Conservation (phyloP, 1,284 basidiomycete genomes). For the Macrocystidia cucumis region DNA sequence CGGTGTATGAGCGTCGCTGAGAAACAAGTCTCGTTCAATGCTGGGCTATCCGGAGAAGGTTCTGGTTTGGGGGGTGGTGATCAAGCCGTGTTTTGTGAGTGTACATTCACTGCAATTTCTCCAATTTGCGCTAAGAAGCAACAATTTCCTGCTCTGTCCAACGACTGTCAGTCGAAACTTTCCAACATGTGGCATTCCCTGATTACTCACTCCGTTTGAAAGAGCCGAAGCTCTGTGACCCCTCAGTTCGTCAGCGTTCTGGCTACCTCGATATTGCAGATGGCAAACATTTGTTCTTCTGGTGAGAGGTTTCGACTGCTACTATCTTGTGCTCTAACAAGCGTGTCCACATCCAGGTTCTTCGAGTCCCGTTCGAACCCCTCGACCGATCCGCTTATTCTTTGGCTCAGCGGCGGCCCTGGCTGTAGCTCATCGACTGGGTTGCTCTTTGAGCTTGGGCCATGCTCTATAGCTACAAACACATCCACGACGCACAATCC, state of each 20-base stretch:
- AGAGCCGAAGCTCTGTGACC: constrained; percentile 42
- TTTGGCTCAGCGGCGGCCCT: constrained; percentile 63
- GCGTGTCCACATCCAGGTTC: too few species aligned
- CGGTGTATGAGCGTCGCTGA: too few species aligned
- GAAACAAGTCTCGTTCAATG: too few species aligned
- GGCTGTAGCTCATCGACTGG: constrained; percentile 71
- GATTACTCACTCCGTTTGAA: constrained; percentile 47
- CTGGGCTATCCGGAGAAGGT: too few species aligned
- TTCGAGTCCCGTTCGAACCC: constrained; percentile 74
- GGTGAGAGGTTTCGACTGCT: constrained; percentile 18
- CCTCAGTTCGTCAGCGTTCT: constrained; percentile 25
- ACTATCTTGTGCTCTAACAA: too few species aligned
- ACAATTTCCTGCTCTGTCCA: too few species aligned
- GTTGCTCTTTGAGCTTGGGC: constrained; percentile 51
- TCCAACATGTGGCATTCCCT: constrained; percentile 46
- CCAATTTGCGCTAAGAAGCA: too few species aligned
- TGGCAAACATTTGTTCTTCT: constrained; percentile 18
- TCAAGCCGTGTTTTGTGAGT: too few species aligned
- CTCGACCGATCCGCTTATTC: constrained; percentile 54
- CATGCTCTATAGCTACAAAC: constrained; percentile 66
- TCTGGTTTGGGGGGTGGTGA: too few species aligned
- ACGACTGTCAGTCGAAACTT: too few species aligned
- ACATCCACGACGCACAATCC: constrained; percentile 73
- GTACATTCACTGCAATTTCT: too few species aligned
- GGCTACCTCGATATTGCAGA: neutral